These are phyloP conservation scores for Tuber umbilicatum DNA, from an alignment of 495 filamentous ascomycete species.

Conservation along the genomic window DNA sequence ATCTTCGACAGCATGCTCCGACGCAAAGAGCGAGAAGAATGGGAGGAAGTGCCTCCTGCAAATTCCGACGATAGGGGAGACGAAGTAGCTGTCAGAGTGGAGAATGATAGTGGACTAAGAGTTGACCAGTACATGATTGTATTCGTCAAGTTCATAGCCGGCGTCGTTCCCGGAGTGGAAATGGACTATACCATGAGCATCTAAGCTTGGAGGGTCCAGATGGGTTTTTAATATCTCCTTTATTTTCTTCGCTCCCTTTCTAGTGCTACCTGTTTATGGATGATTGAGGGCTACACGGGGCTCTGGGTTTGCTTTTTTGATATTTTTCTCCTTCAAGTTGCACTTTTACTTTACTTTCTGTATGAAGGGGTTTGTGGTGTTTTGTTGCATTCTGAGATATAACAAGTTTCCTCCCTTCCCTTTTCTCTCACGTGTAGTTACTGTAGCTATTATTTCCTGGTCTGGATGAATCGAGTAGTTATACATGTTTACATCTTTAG, in stretches of 20 bases:
- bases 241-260: not conserved
- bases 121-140: slow-evolving; percentile 98
- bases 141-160: slow-evolving; percentile 97
- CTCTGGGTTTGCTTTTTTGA: slow-evolving; percentile 26
- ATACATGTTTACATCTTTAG: not conserved
- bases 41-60: slow-evolving; percentile 52
- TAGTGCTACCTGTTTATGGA: not conserved
- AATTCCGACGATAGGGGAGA: slow-evolving; percentile 46
- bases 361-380: slow-evolving; percentile 36
- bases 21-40: slow-evolving; percentile 61
- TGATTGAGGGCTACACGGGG: not conserved
- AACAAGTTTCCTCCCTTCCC: slow-evolving; percentile 16
- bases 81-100: slow-evolving; percentile 34
- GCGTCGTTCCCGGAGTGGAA: slow-evolving; percentile 93
- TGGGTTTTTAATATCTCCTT: slow-evolving; percentile 22
- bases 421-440: slow-evolving; percentile 28
- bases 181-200: slow-evolving; percentile 98
- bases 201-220: slow-evolving; percentile 42
- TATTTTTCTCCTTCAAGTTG: slow-evolving; percentile 32
- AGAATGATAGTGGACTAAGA: slow-evolving; percentile 56
- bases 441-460: not conserved
- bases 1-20: slow-evolving; percentile 91
- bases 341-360: slow-evolving; percentile 32
- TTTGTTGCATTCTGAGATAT: slow-evolving; percentile 9
- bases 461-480: not conserved